Base-by-base conservation (phyloP, 2,329 filamentous ascomycete species). In the Metarhizium rileyi region DNA sequence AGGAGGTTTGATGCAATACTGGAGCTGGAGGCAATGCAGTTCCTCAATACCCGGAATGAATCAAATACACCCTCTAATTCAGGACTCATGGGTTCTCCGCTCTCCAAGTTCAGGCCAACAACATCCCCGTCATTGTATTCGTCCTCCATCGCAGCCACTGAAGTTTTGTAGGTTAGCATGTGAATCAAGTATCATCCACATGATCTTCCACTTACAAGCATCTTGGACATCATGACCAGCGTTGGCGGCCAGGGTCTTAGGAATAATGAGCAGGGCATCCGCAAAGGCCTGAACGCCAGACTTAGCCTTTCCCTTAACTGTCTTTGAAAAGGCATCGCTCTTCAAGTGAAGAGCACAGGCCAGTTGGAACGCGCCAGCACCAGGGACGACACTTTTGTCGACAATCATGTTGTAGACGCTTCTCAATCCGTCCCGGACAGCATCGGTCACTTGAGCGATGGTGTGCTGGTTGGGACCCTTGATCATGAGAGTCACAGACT, bases 381-480 rank as follows among this genome's bases (percentile, higher is more conserved):
- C 93, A 1, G 93, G 93, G 25, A 98, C 89, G 20, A 98, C 93
- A 58, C 87, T 91, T 70, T 85, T 83, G 67, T 98, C 93, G n/a
- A 97, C 91, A 66, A 98, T 97, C 77, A 95, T 95, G 76, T 98
- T 98, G 80, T 96, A 97, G 46, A 97, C 93, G 66, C 89, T 95
- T 63, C 93, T 83, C 58, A 98, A 78, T 54, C 93, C 93, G 65
- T 98, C 93, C 48, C 93, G 83, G 42, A 97, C 93, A 3, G 93
- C 93, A 65, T 98, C 93, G 57, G 90, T 95, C 63, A 98, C 90
- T 70, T 98, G 93, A 14, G 87, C 83, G 61, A 98, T 98, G 53
- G 91, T 97, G 74, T 98, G 93, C 63, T 84, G 77, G 70, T 98
- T 98, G 55, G 93, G 93, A 23, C 93, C 93, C 77, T 97, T 98